These are phyloP conservation scores for Kazachstania kunashirensis DNA, from an alignment of 805 yeast genomes.

Conservation along the genomic window DNA sequence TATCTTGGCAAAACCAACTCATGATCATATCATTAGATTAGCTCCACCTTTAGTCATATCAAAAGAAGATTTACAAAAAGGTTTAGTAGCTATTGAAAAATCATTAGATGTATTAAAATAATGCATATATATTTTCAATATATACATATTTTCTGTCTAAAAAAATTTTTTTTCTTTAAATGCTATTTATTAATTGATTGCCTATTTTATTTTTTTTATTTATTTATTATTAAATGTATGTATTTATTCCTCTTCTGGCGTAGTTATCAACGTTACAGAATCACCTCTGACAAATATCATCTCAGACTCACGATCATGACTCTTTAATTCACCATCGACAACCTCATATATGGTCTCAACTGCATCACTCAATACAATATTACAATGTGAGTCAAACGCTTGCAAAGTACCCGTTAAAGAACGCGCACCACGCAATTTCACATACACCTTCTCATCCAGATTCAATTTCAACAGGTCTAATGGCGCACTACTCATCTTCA, in stretches of 20 bases:
- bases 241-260: conserved; percentile 35
- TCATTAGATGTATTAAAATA: conserved; percentile 1
- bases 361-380: conserved; percentile 89
- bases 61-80: conserved; percentile 74
- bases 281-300: conserved; percentile 98
- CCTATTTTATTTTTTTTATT: too few relatives aligned
- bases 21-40: conserved; percentile 86
- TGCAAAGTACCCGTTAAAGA: conserved; percentile 85
- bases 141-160: not conserved
- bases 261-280: conserved; percentile 75
- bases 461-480: conserved; percentile 78
- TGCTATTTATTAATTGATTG: too few relatives aligned
- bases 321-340: conserved; percentile 35
- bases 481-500: conserved; percentile 49
- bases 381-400: conserved; percentile 94
- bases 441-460: conserved; percentile 76
- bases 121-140: conserved; percentile 21
- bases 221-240: too few relatives aligned
- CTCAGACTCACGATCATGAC: conserved; percentile 52
- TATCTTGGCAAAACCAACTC: conserved; percentile 92
- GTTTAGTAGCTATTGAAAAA: conserved; percentile 61
- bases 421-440: conserved; percentile 88
- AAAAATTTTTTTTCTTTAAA: not conserved
- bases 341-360: conserved; percentile 65
- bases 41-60: conserved; percentile 94